Base-by-base conservation (phyloP, 1,139 yeast genomes). In the Yamadazyma conglobata region DNA sequence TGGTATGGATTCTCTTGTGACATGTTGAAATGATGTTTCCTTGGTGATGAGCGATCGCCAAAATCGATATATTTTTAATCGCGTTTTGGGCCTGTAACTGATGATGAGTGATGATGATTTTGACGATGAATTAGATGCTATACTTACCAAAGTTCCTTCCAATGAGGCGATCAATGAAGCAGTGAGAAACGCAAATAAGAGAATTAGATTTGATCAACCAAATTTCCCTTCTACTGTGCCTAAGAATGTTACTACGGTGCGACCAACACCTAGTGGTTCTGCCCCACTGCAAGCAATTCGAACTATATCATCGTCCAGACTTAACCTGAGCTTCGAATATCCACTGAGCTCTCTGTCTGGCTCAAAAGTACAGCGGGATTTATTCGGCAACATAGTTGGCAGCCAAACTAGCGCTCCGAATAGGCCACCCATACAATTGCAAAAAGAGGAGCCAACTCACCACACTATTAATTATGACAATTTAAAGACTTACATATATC, bases 401-500 rank as follows among this genome's bases (percentile, higher is more conserved):
- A 21, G 26, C 11, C 29, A 30, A 17, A 30, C 13, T 12, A 18
- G 13, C 23, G 14, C 11, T 12, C 11, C 21, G 6, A 27, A 11
- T 12, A 15, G 14, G 10, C 15, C 28, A 17, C n/a, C n/a, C n/a
- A n/a, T n/a, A n/a, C 10, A 10, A 25, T 21, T 16, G 9, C 22
- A 13, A 15, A 18, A 11, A 13, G 15, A 25, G n/a, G 37, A 38
- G 38, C 67, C 75, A 1, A 72, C 79, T 0, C 82, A 75, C 39
- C 86, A 79, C 44, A 51, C 48, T 8, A 56, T 75, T 20, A 64
- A 74, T 43, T 44, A 49, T 18, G 60, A 55, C n/a, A 58, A 56
- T 22, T 51, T 77, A 4, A 42, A 48, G 11, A 64, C 77, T 0
- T 87, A 80, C 49, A 63, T 86, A 1, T 93, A 91, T 52, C 98